Evolutionary conservation across 2,329 filamentous ascomycete species (phyloP).

Genomic region (Pyrenophora graminea): DNA sequence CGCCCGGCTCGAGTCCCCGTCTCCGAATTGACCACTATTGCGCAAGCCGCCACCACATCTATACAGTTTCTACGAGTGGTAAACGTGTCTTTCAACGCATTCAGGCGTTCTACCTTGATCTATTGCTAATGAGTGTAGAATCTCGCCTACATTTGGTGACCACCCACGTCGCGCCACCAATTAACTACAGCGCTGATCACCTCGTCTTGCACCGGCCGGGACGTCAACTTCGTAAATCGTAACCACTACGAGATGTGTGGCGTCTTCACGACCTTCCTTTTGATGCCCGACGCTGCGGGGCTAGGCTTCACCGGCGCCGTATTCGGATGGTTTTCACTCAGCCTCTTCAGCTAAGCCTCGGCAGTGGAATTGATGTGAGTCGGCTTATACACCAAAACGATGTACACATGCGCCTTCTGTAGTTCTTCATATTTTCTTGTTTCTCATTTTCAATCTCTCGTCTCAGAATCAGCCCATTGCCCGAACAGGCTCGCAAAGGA

Average conservation of each 20-base stretch:
- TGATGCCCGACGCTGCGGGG: conserved; percentile 5
- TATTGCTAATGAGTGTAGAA: too few relatives aligned
- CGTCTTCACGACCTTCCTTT: conserved; percentile 2
- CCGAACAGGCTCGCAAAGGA: not conserved
- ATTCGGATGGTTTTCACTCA: conserved; percentile 6
- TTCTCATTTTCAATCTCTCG: not conserved
- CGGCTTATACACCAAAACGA: not conserved
- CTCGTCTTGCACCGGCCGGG: not conserved
- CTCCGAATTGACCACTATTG: not conserved
- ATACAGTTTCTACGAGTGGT: not conserved
- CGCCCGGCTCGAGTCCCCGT: not conserved
- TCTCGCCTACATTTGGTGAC: too few relatives aligned
- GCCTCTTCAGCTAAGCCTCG: conserved; percentile 6
- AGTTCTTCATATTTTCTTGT: not conserved
- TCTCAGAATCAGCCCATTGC: not conserved
- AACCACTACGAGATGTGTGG: conserved; percentile 3
- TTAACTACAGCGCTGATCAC: not conserved
- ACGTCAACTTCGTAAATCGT: not conserved
- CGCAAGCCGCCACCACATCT: not conserved
- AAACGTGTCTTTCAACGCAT: too few relatives aligned
- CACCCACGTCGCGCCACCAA: not conserved
- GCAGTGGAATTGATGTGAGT: not conserved
- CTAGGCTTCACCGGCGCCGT: conserved; percentile 16
- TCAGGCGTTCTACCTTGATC: too few relatives aligned
- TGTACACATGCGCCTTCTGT: not conserved